These are phyloP conservation scores for Eruca vesicaria DNA, from an alignment of 441 rosid species.

Conservation along the genomic window DNA sequence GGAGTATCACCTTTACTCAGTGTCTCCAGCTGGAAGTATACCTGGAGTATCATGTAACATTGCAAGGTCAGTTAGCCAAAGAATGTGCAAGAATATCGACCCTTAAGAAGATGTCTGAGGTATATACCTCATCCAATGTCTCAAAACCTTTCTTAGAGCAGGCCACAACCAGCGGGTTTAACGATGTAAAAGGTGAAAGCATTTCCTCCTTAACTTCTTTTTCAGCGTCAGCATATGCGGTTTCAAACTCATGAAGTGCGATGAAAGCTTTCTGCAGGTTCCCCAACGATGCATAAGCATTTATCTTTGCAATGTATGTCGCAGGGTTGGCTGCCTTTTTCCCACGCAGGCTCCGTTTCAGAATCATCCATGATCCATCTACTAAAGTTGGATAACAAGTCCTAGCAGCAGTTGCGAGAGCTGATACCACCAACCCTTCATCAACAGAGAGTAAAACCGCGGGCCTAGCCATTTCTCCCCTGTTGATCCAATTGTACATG, in stretches of 20 bases:
- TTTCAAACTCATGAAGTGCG: constrained; percentile 71
- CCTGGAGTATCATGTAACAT: constrained; percentile 45
- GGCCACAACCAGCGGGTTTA: constrained; percentile 76
- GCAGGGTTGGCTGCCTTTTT: constrained; percentile 72
- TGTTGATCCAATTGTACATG: constrained; percentile 77
- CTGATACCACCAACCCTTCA: constrained; percentile 78
- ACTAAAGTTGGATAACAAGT: constrained; percentile 61
- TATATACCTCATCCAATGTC: constrained; percentile 83
- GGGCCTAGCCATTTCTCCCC: constrained; percentile 68
- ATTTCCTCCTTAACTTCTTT: constrained; percentile 55
- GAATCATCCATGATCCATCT: constrained; percentile 83
- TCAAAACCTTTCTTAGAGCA: constrained; percentile 89
- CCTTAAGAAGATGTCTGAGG: constrained; percentile 2
- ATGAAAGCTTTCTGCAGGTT: constrained; percentile 72
- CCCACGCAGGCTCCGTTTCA: constrained; percentile 61
- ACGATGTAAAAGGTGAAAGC: constrained; percentile 84
- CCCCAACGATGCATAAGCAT: constrained; percentile 75
- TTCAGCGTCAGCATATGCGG: constrained; percentile 47
- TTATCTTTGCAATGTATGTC: constrained; percentile 73
- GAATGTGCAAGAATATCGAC: no score
- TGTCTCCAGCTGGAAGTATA: constrained; percentile 85
- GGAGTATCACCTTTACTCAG: constrained; percentile 71
- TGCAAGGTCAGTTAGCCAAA: constrained; percentile 21
- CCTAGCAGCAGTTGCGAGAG: constrained; percentile 87
- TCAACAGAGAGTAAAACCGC: constrained; percentile 60